Conservation (phyloP, 495 filamentous ascomycete species). For the Hypoxylon fuscum region DNA sequence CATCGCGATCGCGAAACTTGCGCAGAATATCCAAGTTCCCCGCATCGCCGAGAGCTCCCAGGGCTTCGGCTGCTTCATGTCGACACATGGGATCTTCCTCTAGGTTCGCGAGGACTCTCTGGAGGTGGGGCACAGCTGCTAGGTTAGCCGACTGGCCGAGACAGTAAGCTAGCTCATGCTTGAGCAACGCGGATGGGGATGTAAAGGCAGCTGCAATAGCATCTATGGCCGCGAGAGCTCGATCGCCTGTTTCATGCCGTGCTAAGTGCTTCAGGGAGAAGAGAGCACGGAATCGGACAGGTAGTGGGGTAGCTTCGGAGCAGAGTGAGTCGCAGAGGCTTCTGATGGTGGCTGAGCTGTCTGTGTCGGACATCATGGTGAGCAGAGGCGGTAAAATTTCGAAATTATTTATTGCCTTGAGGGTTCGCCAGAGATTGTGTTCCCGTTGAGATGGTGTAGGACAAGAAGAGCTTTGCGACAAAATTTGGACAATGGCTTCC, state of each 20-base stretch:
- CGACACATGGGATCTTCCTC: constrained; percentile 92
- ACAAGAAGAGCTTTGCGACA: background rate
- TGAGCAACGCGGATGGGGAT: constrained; percentile 85
- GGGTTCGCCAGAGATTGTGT: background rate
- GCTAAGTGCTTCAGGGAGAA: constrained; percentile 97
- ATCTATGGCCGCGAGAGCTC: constrained; percentile 79
- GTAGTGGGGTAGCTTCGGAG: constrained; percentile 81
- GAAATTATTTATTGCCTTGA: background rate
- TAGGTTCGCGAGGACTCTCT: constrained; percentile 77
- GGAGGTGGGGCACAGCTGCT: constrained; percentile 76
- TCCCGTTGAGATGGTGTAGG: background rate
- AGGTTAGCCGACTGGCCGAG: constrained; percentile 86
- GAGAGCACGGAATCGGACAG: constrained; percentile 92
- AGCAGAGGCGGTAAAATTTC: background rate
- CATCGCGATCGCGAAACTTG: constrained; percentile 71
- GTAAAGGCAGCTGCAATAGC: constrained; percentile 90
- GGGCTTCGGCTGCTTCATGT: constrained; percentile 95
- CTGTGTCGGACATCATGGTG: constrained; percentile 35
- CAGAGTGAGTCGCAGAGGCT: constrained; percentile 78
- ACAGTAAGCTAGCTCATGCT: constrained; percentile 98
- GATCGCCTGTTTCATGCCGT: constrained; percentile 67
- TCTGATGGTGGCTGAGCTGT: constrained; percentile 53
- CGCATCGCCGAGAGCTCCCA: constrained; percentile 84
- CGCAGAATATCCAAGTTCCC: constrained; percentile 76
- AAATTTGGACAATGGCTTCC: constrained; percentile 18